Percentiles rank a stretch among this genome's conserved stretches.
These are phyloP conservation scores for Pugionium dolabratum DNA, from an alignment of 345 rosid genomes.

Conservation along the genomic window DNA sequence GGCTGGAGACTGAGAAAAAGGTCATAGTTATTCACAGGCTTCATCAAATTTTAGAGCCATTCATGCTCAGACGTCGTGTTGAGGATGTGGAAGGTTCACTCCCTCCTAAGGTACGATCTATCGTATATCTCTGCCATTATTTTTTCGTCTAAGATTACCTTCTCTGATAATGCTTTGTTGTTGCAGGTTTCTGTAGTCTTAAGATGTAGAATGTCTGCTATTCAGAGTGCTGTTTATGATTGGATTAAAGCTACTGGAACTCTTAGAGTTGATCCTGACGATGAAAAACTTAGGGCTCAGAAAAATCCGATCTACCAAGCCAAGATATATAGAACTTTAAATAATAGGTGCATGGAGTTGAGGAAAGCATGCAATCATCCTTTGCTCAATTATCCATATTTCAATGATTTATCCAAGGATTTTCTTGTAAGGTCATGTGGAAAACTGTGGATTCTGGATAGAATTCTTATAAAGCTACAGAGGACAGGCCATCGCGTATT, in stretches of 20 bases:
- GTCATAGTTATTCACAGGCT: conserved; percentile 97
- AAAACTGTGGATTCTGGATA: conserved; percentile 92
- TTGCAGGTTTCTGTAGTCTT: conserved; percentile 90
- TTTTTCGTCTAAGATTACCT: conserved; percentile 23
- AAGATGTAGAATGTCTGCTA: conserved; percentile 95
- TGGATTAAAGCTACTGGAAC: conserved; percentile 99
- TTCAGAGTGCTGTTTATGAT: conserved; percentile 97
- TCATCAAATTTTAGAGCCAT: conserved; percentile 99
- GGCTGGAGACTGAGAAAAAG: conserved; percentile 99
- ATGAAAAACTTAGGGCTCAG: conserved; percentile 71
- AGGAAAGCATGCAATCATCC: conserved; percentile 98
- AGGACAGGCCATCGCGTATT: conserved; percentile 94
- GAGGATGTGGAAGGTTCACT: conserved; percentile 99
- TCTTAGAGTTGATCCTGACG: conserved; percentile 94
- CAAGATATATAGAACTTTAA: conserved; percentile 68
- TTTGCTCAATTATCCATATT: conserved; percentile 93
- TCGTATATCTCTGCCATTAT: conserved; percentile 10
- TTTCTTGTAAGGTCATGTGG: conserved; percentile 96
- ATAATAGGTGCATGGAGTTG: conserved; percentile 99
- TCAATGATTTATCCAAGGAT: conserved; percentile 79
- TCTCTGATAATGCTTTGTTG: conserved; percentile 39
- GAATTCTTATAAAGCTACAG: conserved; percentile 91
- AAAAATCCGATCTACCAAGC: conserved; percentile 82
- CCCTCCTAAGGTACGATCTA: conserved; percentile 86
- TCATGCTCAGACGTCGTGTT: conserved; percentile 99